These are phyloP conservation scores for Pontederia paniculata DNA, from an alignment of 176 grass and related monocot genomes.

Conservation along the genomic window DNA sequence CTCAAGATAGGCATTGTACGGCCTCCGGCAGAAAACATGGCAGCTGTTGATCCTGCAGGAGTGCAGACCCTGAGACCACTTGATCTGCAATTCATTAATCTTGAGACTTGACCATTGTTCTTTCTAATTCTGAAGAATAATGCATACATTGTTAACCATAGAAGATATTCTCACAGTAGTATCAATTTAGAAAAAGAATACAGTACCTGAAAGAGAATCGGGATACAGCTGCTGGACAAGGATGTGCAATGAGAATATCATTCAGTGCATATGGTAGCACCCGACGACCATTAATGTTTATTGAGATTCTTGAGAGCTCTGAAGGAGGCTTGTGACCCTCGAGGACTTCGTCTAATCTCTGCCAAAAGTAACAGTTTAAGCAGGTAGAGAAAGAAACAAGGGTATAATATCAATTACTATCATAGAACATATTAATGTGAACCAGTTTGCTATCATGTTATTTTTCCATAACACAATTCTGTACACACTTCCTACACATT, in stretches of 20 bases:
- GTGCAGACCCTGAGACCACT: slow-evolving; percentile 81
- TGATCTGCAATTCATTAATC: slow-evolving; percentile 67
- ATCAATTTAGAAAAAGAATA: background rate
- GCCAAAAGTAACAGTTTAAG: slow-evolving; percentile 3
- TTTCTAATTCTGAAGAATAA: slow-evolving; percentile 37
- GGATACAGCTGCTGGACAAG: slow-evolving; percentile 81
- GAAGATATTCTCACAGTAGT: background rate
- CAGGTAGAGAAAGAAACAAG: background rate
- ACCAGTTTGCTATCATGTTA: no score
- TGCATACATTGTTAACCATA: background rate
- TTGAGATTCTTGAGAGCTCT: slow-evolving; percentile 59
- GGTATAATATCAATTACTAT: no score
- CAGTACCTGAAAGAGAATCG: slow-evolving; percentile 93
- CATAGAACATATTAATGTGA: no score
- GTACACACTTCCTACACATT: no score
- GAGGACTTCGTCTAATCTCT: slow-evolving; percentile 75
- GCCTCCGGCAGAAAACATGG: slow-evolving; percentile 84
- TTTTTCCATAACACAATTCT: no score
- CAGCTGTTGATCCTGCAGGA: slow-evolving; percentile 87
- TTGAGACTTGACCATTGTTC: slow-evolving; percentile 26
- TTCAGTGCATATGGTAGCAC: slow-evolving; percentile 68
- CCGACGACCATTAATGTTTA: slow-evolving; percentile 51
- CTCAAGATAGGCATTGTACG: slow-evolving; percentile 59
- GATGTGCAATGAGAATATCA: slow-evolving; percentile 81
- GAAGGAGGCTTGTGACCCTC: slow-evolving; percentile 41